Conservation (phyloP, 805 yeast genomes). For the Barnettozyma sp. region DNA sequence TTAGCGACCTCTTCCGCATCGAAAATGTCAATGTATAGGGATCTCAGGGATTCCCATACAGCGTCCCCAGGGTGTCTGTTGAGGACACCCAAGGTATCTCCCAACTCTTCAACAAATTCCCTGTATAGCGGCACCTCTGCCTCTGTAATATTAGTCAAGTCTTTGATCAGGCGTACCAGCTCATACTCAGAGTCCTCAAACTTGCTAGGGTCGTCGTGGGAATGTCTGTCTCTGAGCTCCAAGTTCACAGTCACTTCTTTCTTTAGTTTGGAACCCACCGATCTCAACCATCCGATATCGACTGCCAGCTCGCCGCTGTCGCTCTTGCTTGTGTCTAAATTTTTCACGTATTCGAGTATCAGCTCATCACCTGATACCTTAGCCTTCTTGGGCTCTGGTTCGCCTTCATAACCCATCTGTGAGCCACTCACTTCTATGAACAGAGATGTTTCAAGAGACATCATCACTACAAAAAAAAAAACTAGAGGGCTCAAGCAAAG, state of each 20-base stretch:
- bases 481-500: too few species aligned
- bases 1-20: conserved; percentile 12
- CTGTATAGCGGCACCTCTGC: conserved; percentile 10
- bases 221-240: conserved; percentile 8
- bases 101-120: conserved; percentile 2
- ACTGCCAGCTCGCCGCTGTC: conserved; percentile 1
- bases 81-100: conserved; percentile 1
- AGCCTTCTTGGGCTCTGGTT: background rate
- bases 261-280: conserved; percentile 5
- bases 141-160: conserved; percentile 16
- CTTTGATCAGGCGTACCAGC: conserved; percentile 13
- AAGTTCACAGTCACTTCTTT: conserved; percentile 7
- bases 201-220: conserved; percentile 17
- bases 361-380: background rate
- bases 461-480: too few species aligned
- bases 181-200: conserved; percentile 17
- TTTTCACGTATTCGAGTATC: conserved; percentile 4
- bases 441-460: too few species aligned
- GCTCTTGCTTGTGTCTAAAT: background rate
- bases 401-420: too few species aligned
- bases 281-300: conserved; percentile 15
- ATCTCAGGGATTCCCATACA: conserved; percentile 12
- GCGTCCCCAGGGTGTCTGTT: conserved; percentile 17
- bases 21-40: conserved; percentile 14
- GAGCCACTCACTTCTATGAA: too few species aligned